phyloP scores from a whole-genome alignment of 2,329 filamentous ascomycete species.

The Colletotrichum lini region DNA sequence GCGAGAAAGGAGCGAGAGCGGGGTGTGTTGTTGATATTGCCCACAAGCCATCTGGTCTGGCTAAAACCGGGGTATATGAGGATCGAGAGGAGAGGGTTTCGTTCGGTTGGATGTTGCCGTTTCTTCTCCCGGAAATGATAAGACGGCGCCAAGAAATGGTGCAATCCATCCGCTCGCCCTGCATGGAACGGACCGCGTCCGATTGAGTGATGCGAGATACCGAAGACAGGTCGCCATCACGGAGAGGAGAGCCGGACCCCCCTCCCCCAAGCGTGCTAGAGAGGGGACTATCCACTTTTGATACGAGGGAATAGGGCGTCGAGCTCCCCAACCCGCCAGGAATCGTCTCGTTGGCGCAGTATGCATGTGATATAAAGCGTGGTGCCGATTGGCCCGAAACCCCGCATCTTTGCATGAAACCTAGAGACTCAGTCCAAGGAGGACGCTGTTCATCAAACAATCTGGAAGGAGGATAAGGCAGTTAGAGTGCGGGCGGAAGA shows the following conservation, averaged over 20 bases:
- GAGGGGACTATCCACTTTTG: conserved; percentile 33
- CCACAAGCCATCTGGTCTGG: conserved; percentile 30
- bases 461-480: conserved; percentile 40
- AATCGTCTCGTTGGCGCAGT: conserved; percentile 17
- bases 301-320: conserved; percentile 26
- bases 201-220: conserved; percentile 37
- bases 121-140: conserved; percentile 37
- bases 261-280: neutral
- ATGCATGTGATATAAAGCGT: conserved; percentile 34
- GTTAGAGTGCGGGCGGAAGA: conserved; percentile 13
- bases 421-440: conserved; percentile 17
- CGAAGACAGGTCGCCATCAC: conserved; percentile 10
- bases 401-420: conserved; percentile 37
- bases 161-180: conserved; percentile 26
- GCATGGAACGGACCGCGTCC: conserved; percentile 33
- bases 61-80: conserved; percentile 12
- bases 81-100: neutral
- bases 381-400: conserved; percentile 42
- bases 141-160: conserved; percentile 32
- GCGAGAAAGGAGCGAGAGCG: conserved; percentile 23
- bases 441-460: conserved; percentile 27
- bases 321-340: conserved; percentile 2
- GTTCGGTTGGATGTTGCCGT: neutral
- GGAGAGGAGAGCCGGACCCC: neutral
- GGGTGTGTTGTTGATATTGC: conserved; percentile 16